Evolutionary conservation across 306 rosid genomes (phyloP), one percentile per base, ranked within the genome.

Genomic region (Vicia faba): DNA sequence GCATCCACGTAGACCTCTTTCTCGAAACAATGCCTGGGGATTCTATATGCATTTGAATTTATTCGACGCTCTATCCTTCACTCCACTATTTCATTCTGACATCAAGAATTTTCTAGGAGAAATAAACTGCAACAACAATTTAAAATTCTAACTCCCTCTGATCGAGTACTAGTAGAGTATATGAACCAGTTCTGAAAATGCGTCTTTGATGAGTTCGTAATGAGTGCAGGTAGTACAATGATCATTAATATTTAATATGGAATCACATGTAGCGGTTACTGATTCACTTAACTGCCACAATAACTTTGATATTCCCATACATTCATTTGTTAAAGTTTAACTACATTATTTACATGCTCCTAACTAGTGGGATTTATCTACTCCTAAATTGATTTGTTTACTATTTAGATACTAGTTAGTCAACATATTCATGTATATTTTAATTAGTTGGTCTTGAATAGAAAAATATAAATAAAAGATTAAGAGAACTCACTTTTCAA

Each of bases 1-100:
- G 48, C 71, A 45, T 41, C 85, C 88, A 80, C 87, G 78, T 76
- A 57, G 63, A 59, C 53, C 57, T 76, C 23, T 58, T 83, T 74
- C 70, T 71, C 80, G 23, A 66, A 70, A 68, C 60, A 65, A 38
- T 12, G 65, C 59, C 59, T 61, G 40, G 68, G 68, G 25, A 75
- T 64, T 80, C 68, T 72, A 59, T 4, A 13, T 25, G 57, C 59
- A 14, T 33, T 53, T 73, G 48, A 13, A 20, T 46, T 26, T 38
- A 46, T 33, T 57, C 13, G 18, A 60, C 44, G 65, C 9, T 40
- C 66, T 35, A 36, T 61, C 49, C 33, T 50, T 4, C 19, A 8
- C 18, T 33, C 18, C 58, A 33, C 31, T 57, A 8, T 64, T 36
- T n/a, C 16, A 8, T 54, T 55, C 60, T 43, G 66, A 65, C 72